A percentile compares a stretch with the other conserved stretches of the same genome.
Conservation (phyloP, 495 filamentous ascomycete genomes). For the Podospora australis region DNA sequence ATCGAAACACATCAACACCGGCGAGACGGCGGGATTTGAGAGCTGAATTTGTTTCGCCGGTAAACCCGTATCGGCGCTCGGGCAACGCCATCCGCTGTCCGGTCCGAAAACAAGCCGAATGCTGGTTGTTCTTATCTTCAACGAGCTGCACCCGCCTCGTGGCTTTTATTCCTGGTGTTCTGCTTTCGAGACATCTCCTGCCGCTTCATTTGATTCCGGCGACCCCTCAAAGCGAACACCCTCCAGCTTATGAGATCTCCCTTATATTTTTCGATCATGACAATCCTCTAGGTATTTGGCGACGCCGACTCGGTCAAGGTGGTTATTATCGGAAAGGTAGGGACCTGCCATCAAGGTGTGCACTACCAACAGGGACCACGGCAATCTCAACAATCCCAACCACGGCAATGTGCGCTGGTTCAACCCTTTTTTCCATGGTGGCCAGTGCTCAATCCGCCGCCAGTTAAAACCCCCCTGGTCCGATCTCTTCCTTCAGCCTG, state of each 20-base stretch:
- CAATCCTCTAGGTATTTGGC: too few relatives aligned
- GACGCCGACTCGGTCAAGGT: too few relatives aligned
- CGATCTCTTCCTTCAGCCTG: slow-evolving; percentile 16
- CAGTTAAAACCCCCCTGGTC: too few relatives aligned
- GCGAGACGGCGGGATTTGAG: not conserved
- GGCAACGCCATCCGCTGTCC: slow-evolving; percentile 14
- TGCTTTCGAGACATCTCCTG: not conserved
- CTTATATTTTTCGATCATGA: too few relatives aligned
- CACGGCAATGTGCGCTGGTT: slow-evolving; percentile 13
- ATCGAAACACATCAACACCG: too few relatives aligned
- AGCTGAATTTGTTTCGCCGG: not conserved
- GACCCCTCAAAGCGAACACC: too few relatives aligned
- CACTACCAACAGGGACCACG: slow-evolving; percentile 15
- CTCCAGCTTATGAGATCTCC: too few relatives aligned
- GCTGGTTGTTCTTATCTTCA: too few relatives aligned
- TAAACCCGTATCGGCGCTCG: slow-evolving; percentile 11
- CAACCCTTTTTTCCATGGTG: slow-evolving; percentile 1
- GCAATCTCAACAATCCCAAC: slow-evolving; percentile 22
- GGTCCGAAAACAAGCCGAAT: too few relatives aligned
- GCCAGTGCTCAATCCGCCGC: too few relatives aligned
- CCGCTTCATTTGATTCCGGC: not conserved
- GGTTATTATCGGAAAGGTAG: not conserved
- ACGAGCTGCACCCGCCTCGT: too few relatives aligned
- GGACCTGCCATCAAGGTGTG: slow-evolving; percentile 2
- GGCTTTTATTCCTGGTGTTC: not conserved